Percentiles rank a stretch among this genome's conserved stretches.
Evolutionary conservation across 495 filamentous ascomycete species (phyloP).

Genomic region (Penicillium lagena): DNA sequence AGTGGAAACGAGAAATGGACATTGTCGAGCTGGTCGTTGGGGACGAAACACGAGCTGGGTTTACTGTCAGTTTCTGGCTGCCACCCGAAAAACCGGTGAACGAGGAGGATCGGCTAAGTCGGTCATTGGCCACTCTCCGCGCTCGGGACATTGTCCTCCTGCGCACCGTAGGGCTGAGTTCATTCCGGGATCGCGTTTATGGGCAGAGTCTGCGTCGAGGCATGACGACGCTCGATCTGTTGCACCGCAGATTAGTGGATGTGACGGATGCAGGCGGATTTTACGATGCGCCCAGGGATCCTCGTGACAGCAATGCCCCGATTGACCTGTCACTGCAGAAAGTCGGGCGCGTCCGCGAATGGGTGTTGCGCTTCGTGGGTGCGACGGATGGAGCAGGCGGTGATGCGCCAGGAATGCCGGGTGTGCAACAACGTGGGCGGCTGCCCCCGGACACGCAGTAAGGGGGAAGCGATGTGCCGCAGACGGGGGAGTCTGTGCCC

Average conservation of each 20-base stretch:
- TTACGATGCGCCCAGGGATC: slow-evolving; percentile 13
- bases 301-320: slow-evolving; percentile 14
- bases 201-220: slow-evolving; percentile 67
- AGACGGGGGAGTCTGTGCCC: background rate
- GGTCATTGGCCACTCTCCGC: slow-evolving; percentile 45
- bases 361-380: slow-evolving; percentile 69
- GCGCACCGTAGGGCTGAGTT: slow-evolving; percentile 67
- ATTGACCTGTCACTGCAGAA: slow-evolving; percentile 52
- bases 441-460: slow-evolving; percentile 48
- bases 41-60: slow-evolving; percentile 79
- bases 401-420: slow-evolving; percentile 17
- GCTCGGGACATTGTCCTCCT: slow-evolving; percentile 69
- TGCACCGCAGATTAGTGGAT: slow-evolving; percentile 46
- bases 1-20: slow-evolving; percentile 44
- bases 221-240: slow-evolving; percentile 63
- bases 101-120: slow-evolving; percentile 25
- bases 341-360: slow-evolving; percentile 61
- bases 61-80: slow-evolving; percentile 82
- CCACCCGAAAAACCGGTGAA: slow-evolving; percentile 18
- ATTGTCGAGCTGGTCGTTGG: slow-evolving; percentile 76
- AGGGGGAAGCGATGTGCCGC: background rate
- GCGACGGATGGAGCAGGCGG: slow-evolving; percentile 33
- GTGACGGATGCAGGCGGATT: slow-evolving; percentile 31
- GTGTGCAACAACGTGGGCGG: slow-evolving; percentile 24
- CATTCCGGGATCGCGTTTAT: slow-evolving; percentile 68